Base-by-base conservation (phyloP, 129 eudicot genomes). In the Gnaphalium uliginosum region DNA sequence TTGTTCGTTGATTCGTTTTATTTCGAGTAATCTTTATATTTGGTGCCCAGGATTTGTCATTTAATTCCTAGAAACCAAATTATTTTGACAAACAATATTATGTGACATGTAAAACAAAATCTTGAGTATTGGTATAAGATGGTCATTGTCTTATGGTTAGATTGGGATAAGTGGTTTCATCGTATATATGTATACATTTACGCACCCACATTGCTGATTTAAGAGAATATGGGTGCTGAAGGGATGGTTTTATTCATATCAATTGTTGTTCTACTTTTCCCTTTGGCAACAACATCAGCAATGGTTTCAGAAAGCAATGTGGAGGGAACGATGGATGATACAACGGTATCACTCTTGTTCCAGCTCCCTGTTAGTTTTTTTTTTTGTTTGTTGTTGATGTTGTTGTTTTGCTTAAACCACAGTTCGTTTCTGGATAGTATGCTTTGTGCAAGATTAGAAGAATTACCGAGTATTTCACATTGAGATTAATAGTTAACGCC, bases 301-400 rank as follows among this genome's bases (percentile, higher is more conserved):
- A 75, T 53, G 15, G 75, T 79, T 67, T 75, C 81, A 26, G 82
- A 82, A 71, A 66, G 84, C 63, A 63, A 79, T 70, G 86, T 83
- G 11, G 66, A 72, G 63, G 72, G 71, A 79, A 78, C 61, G 73
- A 78, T 72, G 29, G 76, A 87, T 79, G 73, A 79, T 21, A 87
- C 86, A 23, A 77, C 68, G 98, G 98, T 92, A 89, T 65, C 41
- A 64, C 22, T 74, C 74, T 74, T 11, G 39, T 23, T 37, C 21
- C 18, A 75, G 37, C 73, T 56, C 65, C 26, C 19, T 6, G 26
- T 2, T 53, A 4, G 59, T 4, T 53, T 56, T 56, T 53, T 4
- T 53, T 56, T 53, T 4, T 53, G 19, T 53, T 15, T 53, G 19
- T 53, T 53, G 21, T 17, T 50, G 4, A 50, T 18, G 18, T 17